Percentiles rank a stretch among this genome's conserved stretches.
Evolutionary conservation across 768 basidiomycete species (phyloP).

Genomic region (Suillus occidentalis): DNA sequence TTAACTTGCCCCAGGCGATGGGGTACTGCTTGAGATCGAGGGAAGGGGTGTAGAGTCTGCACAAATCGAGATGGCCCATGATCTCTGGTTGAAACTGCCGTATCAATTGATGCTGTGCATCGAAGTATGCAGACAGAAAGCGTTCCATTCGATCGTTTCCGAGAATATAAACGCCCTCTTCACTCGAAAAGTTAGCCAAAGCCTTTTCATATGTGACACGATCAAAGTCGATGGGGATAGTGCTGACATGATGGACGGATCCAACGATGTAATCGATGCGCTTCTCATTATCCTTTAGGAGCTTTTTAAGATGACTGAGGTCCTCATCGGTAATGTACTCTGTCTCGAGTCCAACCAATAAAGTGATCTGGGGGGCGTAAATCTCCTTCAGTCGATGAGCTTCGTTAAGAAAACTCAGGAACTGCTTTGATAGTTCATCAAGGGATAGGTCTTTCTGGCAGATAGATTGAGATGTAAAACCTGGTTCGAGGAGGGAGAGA

Average conservation of each 20-base stretch:
- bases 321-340: conserved; percentile 79
- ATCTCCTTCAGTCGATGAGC: conserved; percentile 70
- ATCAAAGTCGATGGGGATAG: conserved; percentile 92
- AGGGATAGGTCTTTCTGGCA: conserved; percentile 56
- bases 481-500: conserved; percentile 12
- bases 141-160: conserved; percentile 35
- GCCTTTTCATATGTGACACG: conserved; percentile 62
- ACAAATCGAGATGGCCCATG: conserved; percentile 92
- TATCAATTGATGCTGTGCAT: conserved; percentile 77
- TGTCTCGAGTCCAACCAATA: conserved; percentile 91
- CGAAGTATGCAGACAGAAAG: conserved; percentile 75
- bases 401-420: conserved; percentile 71
- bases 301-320: conserved; percentile 52
- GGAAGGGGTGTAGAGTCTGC: conserved; percentile 76
- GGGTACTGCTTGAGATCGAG: conserved; percentile 57
- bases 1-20: conserved; percentile 60
- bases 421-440: conserved; percentile 57
- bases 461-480: conserved; percentile 14
- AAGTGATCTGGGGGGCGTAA: conserved; percentile 64
- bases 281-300: conserved; percentile 48
- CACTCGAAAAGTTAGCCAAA: conserved; percentile 43
- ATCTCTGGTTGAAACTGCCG: conserved; percentile 78
- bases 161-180: conserved; percentile 22
- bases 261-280: conserved; percentile 89
- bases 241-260: conserved; percentile 88